These are phyloP conservation scores for Leccinum variicolor DNA, from an alignment of 768 basidiomycete genomes.

Conservation along the genomic window DNA sequence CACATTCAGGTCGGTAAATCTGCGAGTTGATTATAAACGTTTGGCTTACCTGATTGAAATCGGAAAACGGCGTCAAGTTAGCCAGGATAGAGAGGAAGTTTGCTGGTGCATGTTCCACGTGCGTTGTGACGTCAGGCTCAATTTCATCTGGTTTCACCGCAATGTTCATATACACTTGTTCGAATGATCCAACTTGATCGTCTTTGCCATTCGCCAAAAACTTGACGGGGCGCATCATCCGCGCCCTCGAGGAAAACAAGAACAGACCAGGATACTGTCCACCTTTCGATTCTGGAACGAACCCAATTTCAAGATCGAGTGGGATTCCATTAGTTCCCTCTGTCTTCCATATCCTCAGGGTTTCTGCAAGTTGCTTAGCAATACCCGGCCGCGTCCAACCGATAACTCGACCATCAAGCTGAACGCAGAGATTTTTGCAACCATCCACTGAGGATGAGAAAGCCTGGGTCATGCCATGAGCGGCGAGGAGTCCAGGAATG, in stretches of 20 bases:
- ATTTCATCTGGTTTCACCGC: conserved; percentile 89
- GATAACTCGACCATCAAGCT: conserved; percentile 93
- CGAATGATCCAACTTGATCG: conserved; percentile 93
- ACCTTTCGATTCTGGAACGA: conserved; percentile 83
- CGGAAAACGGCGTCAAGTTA: conserved; percentile 97
- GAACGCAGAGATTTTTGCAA: conserved; percentile 77
- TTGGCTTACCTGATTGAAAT: conserved; percentile 88
- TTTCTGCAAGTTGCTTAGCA: conserved; percentile 76
- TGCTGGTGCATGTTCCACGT: conserved; percentile 92
- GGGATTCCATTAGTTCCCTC: conserved; percentile 79
- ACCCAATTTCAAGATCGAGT: conserved; percentile 91
- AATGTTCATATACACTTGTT: conserved; percentile 99
- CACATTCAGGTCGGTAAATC: neutral
- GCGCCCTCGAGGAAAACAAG: conserved; percentile 78
- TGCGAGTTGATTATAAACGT: neutral
- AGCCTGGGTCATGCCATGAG: conserved; percentile 92
- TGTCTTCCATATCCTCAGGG: conserved; percentile 92
- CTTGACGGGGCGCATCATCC: conserved; percentile 99
- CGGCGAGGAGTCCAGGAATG: conserved; percentile 75
- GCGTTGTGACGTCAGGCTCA: conserved; percentile 69
- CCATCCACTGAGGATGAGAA: conserved; percentile 82
- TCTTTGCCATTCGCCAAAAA: conserved; percentile 81
- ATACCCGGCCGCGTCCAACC: conserved; percentile 84
- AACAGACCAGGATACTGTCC: conserved; percentile 97
- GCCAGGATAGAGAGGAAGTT: conserved; percentile 96